Base-by-base conservation (phyloP, 441 rosid genomes). In the Francoa sonchifolia region DNA sequence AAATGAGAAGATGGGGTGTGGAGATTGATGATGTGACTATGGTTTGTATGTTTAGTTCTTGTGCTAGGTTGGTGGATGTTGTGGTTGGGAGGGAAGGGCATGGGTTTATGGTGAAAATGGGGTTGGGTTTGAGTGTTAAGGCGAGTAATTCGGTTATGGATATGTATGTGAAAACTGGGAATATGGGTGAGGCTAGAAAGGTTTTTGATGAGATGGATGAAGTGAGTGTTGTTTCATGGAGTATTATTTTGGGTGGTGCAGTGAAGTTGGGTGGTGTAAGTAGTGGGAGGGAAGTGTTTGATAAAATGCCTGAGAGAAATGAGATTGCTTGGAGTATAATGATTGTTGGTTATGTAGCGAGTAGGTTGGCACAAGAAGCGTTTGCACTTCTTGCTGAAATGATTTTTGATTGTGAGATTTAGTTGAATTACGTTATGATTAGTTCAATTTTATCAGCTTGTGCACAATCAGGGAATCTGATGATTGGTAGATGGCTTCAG, bases 181-280 rank as follows among this genome's bases (percentile, higher is more conserved):
- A 89, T 34, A 38, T 82, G 67, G 65, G 57, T 48, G 74, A 62
- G 47, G 97, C 94, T 0, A 77, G 95, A 95, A 67, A 72, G 39
- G 94, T 84, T 34, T 84, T 89, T 33, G 84, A 92, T 35, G 79
- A 67, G 57, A 77, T 89, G 97, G 50, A 65, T 22, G 72, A 75
- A 50, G 79, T 95, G 34, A 71, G 85, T 58, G 67, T 79, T 51
- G 79, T 85, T 46, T 89, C 92, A 12, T 89, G 98, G 95, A 89
- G 82, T 54, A 74, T 84, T 29, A 61, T 84, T 68, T 69, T 84
- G 29, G 88, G 98, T 52, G 94, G 94, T n/a, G n/a, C n/a, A n/a
- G 77, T 77, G 7, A 82, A 88, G 64, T 83, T 90, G 38, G 55
- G 71, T 14, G 66, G 77, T 55, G 60, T 81, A 16, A 18, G 37